Base-by-base conservation (phyloP, 805 yeast genomes). In the Sugiyamaella chiloensis region DNA sequence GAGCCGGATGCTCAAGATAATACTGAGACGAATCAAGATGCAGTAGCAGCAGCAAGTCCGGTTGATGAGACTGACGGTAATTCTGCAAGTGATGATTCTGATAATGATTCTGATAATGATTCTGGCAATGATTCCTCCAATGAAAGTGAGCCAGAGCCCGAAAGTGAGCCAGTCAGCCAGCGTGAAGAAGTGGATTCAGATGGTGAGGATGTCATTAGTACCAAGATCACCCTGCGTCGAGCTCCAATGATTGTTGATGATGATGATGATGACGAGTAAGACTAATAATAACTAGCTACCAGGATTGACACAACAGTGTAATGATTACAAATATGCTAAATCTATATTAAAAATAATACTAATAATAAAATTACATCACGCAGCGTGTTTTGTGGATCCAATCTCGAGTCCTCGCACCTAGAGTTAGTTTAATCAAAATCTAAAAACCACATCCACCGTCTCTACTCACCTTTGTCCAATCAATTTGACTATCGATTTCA, bases 381-480 rank as follows among this genome's bases (percentile, higher is more conserved):
- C 24, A n/a, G 56, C 46, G 42, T 56, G 60, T 35, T 53, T 56
- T 14, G 60, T 56, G 14, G 58, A 32, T 21, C 27, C 40, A 14
- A 56, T 42, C 34, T 36, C 27, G 23, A 39, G 23, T 14, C 59
- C 60, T 32, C 51, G 55, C 1, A 46, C 51, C 53, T 50, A 23
- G 4, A 4, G 51, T 48, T 46, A 41, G 42, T 30, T 16, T 2
- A 24, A 29, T n/a, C 50, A 40, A 12, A 59, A 63, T n/a, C n/a
- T n/a, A n/a, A n/a, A n/a, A n/a, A n/a, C n/a, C n/a, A n/a, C n/a
- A n/a, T n/a, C n/a, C n/a, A n/a, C n/a, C n/a, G n/a, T n/a, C n/a
- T n/a, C n/a, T n/a, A 11, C 61, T 42, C 1, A 67, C 61, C 30
- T 54, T 52, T 12, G 54, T 37, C 71, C 71, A 67, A 24, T 67